phyloP scores from a whole-genome alignment of 1,284 basidiomycete species.

The Cystobasidium slooffiae region DNA sequence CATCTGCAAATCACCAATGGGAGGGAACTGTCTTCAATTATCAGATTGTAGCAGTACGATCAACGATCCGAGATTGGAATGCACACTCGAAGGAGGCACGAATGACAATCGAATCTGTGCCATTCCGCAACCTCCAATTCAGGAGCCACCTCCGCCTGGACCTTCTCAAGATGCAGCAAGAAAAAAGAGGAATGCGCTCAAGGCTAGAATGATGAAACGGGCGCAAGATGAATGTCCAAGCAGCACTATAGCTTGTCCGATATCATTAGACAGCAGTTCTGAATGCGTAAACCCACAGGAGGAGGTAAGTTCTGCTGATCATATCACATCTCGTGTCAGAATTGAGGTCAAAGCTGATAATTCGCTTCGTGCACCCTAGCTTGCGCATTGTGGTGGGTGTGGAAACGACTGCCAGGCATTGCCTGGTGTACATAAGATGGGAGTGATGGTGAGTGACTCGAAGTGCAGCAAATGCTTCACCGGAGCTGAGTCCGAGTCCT shows the following conservation, averaged over 20 bases:
- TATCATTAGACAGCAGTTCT: not conserved
- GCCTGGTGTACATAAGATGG: not conserved
- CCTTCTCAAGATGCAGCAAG: not conserved
- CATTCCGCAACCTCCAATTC: not conserved
- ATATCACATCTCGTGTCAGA: not conserved
- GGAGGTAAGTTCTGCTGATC: not conserved
- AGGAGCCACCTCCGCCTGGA: not conserved
- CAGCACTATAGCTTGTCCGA: not conserved
- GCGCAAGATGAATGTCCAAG: not conserved
- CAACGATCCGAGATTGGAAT: not conserved
- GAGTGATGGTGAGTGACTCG: not conserved
- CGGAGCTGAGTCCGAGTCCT: not conserved
- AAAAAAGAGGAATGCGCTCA: slow-evolving; percentile 1
- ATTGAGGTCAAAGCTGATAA: not conserved
- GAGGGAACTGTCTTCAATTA: not conserved
- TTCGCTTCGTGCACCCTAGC: not conserved
- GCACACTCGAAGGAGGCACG: not conserved
- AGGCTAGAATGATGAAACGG: not conserved
- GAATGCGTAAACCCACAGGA: not conserved
- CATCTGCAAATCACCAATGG: not conserved
- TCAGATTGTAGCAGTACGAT: not conserved
- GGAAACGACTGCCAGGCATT: not conserved
- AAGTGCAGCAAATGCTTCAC: not conserved
- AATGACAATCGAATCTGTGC: slow-evolving; percentile 1
- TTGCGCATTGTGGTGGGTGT: not conserved